Percentiles rank a stretch among this genome's conserved stretches.
Evolutionary conservation across 768 basidiomycete species (phyloP).

Genomic region (Boletus vinaceobasis): DNA sequence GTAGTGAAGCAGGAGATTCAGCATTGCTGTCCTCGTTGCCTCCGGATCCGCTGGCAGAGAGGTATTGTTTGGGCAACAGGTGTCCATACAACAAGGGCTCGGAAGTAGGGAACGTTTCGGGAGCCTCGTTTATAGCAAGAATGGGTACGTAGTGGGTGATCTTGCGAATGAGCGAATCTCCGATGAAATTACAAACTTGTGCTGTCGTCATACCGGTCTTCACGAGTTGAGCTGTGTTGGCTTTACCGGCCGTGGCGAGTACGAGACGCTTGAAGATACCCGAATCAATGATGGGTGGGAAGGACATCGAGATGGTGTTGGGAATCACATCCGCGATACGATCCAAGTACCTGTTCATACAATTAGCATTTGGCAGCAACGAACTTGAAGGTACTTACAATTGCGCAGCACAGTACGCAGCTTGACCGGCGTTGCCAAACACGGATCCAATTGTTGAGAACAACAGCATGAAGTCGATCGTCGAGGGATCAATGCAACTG

Average conservation of each 20-base stretch:
- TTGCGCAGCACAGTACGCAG: slow-evolving; percentile 24
- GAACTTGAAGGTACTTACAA: slow-evolving; percentile 4
- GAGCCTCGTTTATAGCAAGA: slow-evolving; percentile 23
- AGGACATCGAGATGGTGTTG: slow-evolving; percentile 32
- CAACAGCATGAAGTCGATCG: slow-evolving; percentile 31
- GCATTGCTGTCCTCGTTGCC: slow-evolving; percentile 7
- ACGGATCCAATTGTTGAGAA: slow-evolving; percentile 35
- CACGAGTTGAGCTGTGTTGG: slow-evolving; percentile 27
- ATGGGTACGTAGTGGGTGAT: slow-evolving; percentile 31
- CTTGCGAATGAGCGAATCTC: slow-evolving; percentile 28
- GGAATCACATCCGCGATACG: slow-evolving; percentile 29
- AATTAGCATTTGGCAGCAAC: neutral
- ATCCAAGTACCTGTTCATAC: slow-evolving; percentile 27
- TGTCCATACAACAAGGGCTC: slow-evolving; percentile 29
- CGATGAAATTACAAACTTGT: slow-evolving; percentile 32
- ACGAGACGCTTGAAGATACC: slow-evolving; percentile 35
- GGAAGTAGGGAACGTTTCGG: slow-evolving; percentile 24
- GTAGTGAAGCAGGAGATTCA: slow-evolving; percentile 26
- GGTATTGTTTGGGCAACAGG: slow-evolving; percentile 20
- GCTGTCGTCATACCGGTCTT: slow-evolving; percentile 33
- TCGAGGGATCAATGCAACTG: slow-evolving; percentile 12
- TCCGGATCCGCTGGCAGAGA: slow-evolving; percentile 13
- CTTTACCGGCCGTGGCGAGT: slow-evolving; percentile 23
- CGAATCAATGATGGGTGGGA: slow-evolving; percentile 34
- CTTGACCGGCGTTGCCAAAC: slow-evolving; percentile 29